Percentiles rank a stretch among this genome's conserved stretches.
These are phyloP conservation scores for Corymbia calophylla DNA, from an alignment of 441 rosid species.

Conservation along the genomic window DNA sequence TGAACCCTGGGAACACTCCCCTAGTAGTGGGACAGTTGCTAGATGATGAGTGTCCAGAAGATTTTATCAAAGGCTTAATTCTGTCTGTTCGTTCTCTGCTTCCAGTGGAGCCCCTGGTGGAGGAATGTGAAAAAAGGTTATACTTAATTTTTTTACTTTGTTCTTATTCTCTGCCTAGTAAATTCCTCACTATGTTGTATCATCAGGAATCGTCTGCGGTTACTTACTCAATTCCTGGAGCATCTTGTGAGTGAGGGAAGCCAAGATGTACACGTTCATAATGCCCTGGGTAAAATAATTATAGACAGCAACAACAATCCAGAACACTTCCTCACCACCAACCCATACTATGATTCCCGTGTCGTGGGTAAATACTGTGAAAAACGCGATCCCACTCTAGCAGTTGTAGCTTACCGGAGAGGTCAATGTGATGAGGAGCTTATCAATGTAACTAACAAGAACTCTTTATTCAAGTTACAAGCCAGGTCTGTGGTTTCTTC, in stretches of 20 bases:
- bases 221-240: constrained; percentile 99
- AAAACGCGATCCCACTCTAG: constrained; percentile 99
- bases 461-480: constrained; percentile 94
- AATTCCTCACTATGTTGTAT: not conserved
- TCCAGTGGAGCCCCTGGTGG: constrained; percentile 98
- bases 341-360: constrained; percentile 95
- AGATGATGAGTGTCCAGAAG: constrained; percentile 95
- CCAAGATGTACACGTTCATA: constrained; percentile 98
- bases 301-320: constrained; percentile 99
- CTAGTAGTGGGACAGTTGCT: constrained; percentile 90
- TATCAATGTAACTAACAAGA: constrained; percentile 92
- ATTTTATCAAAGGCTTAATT: constrained; percentile 85
- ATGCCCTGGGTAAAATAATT: constrained; percentile 99
- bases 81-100: constrained; percentile 98
- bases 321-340: constrained; percentile 98
- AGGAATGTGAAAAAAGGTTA: constrained; percentile 98
- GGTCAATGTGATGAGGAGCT: constrained; percentile 99
- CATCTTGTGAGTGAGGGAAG: constrained; percentile 99
- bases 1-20: constrained; percentile 90
- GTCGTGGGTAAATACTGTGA: constrained; percentile 99
- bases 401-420: constrained; percentile 97
- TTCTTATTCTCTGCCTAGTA: constrained; percentile 5
- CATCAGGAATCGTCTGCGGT: constrained; percentile 93
- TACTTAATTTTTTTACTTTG: not conserved
- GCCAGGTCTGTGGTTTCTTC: constrained; percentile 64